Evolutionary conservation across 805 yeast species (phyloP), one percentile per base, ranked within the genome.

Genomic region (Wickerhamiella domercqiae): DNA sequence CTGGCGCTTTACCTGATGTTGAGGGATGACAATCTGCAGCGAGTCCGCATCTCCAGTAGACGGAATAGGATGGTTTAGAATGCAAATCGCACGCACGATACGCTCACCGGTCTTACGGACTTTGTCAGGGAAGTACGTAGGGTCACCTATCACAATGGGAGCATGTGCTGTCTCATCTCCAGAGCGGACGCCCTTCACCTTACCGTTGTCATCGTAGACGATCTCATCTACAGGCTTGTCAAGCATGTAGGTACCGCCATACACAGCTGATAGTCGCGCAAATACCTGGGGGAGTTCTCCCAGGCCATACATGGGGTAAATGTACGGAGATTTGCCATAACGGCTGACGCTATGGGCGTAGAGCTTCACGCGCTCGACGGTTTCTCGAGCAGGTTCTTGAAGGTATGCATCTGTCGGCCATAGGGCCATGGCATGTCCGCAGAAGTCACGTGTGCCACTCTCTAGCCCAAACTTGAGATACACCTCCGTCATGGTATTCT

Each of bases 221-320:
- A 86, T 70, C 61, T 87, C 94, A 43, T 90, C 94, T 45, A 90
- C 75, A 34, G 96, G 95, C 22, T 94, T 87, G 56, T 84, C 94
- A 54, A 90, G 71, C 98, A 90, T 90, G 57, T 84, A 90, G 15
- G 97, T 87, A 53, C 98, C 98, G 46, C 98, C 98, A 55, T 90
- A 84, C 47, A 90, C 87, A 19, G 98, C 98, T 37, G 93, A 77
- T 44, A 90, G 71, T 57, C 98, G 72, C 7, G 97, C 96, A 64
- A 90, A 90, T 6, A 96, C 98, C 63, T 90, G 98, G n/a, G 98
- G 98, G 42, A 90, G 68, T 60, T 90, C 98, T 37, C 98, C 98
- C 41, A 90, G 69, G 5, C 98, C 98, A 55, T 90, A 90, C 52
- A 87, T 66, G 34, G 98, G 98, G 56, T 90, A 90, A 44, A 90